Evolutionary conservation across 2,329 filamentous ascomycete species (phyloP).

Genomic region (Fusarium xylarioides): DNA sequence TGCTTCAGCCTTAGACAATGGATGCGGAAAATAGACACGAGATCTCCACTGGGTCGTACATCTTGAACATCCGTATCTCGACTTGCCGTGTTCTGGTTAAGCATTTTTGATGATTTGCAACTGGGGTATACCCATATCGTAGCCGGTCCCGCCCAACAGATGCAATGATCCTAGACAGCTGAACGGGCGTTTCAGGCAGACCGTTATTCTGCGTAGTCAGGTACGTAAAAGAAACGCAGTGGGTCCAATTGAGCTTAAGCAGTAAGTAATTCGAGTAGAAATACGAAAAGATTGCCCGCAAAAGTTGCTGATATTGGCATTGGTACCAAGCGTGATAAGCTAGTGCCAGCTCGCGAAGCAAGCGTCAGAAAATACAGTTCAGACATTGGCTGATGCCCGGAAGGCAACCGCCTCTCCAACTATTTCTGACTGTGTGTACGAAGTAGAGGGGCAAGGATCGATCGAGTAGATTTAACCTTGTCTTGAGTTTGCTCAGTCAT

Average conservation of each 20-base stretch:
- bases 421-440: constrained; percentile 5
- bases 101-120: neutral
- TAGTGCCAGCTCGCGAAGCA: constrained; percentile 33
- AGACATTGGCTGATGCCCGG: constrained; percentile 6
- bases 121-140: constrained; percentile 11
- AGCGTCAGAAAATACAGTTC: constrained; percentile 18
- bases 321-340: constrained; percentile 7
- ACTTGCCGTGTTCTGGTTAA: neutral
- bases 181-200: constrained; percentile 10
- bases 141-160: neutral
- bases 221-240: constrained; percentile 21
- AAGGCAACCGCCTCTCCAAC: neutral
- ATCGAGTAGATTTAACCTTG: neutral
- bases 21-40: constrained; percentile 13
- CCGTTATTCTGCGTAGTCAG: constrained; percentile 2
- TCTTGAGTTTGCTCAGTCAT: constrained; percentile 9
- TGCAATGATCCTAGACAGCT: neutral
- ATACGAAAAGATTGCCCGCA: constrained; percentile 25
- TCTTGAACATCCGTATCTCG: neutral
- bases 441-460: neutral
- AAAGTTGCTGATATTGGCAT: constrained; percentile 13
- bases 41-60: neutral
- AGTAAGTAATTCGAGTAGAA: constrained; percentile 14
- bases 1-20: constrained; percentile 6
- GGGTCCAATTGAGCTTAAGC: constrained; percentile 11